These are phyloP conservation scores for Zea mays DNA, from an alignment of 176 grass and related monocot genomes.

Conservation along the genomic window DNA sequence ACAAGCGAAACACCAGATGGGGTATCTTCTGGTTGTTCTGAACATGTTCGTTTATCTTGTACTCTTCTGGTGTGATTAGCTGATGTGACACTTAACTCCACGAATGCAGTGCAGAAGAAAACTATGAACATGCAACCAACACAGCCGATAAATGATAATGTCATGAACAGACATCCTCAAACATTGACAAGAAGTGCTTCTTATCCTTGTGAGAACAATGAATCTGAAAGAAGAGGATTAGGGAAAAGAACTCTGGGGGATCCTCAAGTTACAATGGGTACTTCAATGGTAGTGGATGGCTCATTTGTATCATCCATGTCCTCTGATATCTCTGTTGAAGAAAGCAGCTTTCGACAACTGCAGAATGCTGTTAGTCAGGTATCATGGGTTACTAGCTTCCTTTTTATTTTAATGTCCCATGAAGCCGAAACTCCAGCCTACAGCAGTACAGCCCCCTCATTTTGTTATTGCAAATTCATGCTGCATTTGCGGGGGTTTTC, in stretches of 20 bases:
- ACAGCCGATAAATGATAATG: slow-evolving; percentile 29
- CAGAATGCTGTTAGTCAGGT: slow-evolving; percentile 88
- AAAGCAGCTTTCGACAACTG: slow-evolving; percentile 72
- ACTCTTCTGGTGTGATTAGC: slow-evolving; percentile 21
- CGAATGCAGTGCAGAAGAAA: slow-evolving; percentile 46
- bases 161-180: slow-evolving; percentile 35
- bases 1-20: slow-evolving; percentile 3
- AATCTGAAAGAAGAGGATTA: slow-evolving; percentile 32
- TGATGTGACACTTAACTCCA: slow-evolving; percentile 18
- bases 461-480: slow-evolving; percentile 13
- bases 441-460: background rate
- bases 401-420: background rate
- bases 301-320: slow-evolving; percentile 55
- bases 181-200: slow-evolving; percentile 44
- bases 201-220: slow-evolving; percentile 51
- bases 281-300: slow-evolving; percentile 54
- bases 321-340: slow-evolving; percentile 63
- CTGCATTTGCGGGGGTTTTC: background rate
- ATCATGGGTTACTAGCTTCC: slow-evolving; percentile 23
- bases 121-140: slow-evolving; percentile 30
- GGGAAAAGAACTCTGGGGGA: slow-evolving; percentile 43
- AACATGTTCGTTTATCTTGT: slow-evolving; percentile 23
- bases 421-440: slow-evolving; percentile 17
- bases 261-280: slow-evolving; percentile 42
- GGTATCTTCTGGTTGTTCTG: slow-evolving; percentile 25